Conservation (phyloP, 306 rosid species). For the Macrotyloma uniflorum region DNA sequence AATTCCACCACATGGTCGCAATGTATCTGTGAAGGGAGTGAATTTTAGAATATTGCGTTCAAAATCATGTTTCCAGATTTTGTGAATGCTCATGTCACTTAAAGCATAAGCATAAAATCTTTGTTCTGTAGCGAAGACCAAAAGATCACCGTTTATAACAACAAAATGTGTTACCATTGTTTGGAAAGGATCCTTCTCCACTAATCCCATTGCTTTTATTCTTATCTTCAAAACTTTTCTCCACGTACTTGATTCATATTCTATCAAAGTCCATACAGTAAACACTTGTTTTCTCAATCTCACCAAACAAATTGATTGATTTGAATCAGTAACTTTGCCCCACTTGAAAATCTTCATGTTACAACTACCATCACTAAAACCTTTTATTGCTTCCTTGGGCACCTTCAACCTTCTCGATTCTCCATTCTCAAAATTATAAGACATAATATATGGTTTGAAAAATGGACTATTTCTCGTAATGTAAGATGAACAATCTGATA, state of each 20-base stretch:
- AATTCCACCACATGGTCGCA: no score
- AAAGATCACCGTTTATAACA: not conserved
- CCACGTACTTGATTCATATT: not conserved
- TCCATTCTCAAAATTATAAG: not conserved
- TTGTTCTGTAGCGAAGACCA: not conserved
- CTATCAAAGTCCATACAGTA: not conserved
- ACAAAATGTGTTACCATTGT: not conserved
- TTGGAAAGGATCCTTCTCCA: not conserved
- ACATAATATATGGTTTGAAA: not conserved
- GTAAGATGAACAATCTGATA: not conserved
- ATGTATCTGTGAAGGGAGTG: no score
- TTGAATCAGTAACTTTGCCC: not conserved
- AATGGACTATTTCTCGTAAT: not conserved
- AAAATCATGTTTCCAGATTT: not conserved
- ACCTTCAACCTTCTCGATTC: not conserved
- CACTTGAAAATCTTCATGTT: not conserved
- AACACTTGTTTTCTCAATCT: not conserved
- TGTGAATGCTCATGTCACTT: not conserved
- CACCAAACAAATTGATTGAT: not conserved
- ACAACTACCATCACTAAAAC: not conserved
- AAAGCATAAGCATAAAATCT: not conserved
- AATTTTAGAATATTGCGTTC: not conserved
- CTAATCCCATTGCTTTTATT: not conserved
- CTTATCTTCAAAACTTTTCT: not conserved
- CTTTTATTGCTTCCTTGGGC: not conserved